Percentiles rank a stretch among this genome's conserved stretches.
phyloP scores from a whole-genome alignment of 2,329 filamentous ascomycete species.

The Exophiala xenobiotica region DNA sequence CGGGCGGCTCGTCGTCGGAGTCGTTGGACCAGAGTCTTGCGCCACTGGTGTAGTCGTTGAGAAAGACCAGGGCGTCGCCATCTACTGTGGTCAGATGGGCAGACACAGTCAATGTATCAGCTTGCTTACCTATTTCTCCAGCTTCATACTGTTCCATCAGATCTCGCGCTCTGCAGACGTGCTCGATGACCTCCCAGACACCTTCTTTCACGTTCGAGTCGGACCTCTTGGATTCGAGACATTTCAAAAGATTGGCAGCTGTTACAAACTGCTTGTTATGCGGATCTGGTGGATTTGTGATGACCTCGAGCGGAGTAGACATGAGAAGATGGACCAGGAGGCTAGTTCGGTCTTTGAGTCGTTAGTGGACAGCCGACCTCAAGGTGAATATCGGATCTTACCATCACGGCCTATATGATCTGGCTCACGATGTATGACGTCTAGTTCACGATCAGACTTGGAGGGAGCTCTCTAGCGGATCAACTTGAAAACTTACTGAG shows the following conservation, averaged over 20 bases:
- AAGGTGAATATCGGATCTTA: slow-evolving; percentile 32
- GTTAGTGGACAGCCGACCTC: slow-evolving; percentile 5
- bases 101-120: not conserved
- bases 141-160: slow-evolving; percentile 28
- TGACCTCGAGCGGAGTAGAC: slow-evolving; percentile 25
- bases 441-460: slow-evolving; percentile 35
- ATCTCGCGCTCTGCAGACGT: slow-evolving; percentile 26
- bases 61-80: slow-evolving; percentile 25
- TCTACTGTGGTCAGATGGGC: slow-evolving; percentile 16
- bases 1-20: slow-evolving; percentile 11
- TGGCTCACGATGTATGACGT: slow-evolving; percentile 49
- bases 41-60: slow-evolving; percentile 15
- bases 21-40: slow-evolving; percentile 9
- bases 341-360: slow-evolving; percentile 28
- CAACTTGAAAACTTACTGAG: slow-evolving; percentile 17
- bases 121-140: slow-evolving; percentile 26
- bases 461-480: too few relatives aligned
- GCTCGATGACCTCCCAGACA: slow-evolving; percentile 25
- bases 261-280: slow-evolving; percentile 21
- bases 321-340: slow-evolving; percentile 31
- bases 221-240: slow-evolving; percentile 25
- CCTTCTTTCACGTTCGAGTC: slow-evolving; percentile 20
- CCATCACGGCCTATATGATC: slow-evolving; percentile 49
- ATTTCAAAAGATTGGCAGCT: slow-evolving; percentile 23
- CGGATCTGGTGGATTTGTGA: slow-evolving; percentile 20